These are phyloP conservation scores for Leonotis leonurus DNA, from an alignment of 257 asterid species.

Conservation along the genomic window DNA sequence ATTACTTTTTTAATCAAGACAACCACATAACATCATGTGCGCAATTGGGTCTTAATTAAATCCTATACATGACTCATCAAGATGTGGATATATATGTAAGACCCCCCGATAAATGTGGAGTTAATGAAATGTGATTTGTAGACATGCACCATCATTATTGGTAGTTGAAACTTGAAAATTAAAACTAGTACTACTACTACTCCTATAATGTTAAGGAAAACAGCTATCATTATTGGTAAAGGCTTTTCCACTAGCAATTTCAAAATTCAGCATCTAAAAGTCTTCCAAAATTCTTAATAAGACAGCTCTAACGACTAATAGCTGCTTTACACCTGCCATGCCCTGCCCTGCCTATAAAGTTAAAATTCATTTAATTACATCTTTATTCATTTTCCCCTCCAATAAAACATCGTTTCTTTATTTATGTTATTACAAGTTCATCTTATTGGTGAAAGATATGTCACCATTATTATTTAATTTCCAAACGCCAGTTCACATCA, in stretches of 20 bases:
- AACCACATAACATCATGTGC: constrained; percentile 22
- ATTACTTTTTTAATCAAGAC: background rate
- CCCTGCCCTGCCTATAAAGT: constrained; percentile 25
- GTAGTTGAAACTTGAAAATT: constrained; percentile 18
- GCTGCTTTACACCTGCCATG: constrained; percentile 23
- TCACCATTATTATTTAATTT: constrained; percentile 12
- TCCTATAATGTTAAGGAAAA: too few species aligned
- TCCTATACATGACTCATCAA: constrained; percentile 10
- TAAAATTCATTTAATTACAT: background rate
- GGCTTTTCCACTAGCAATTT: constrained; percentile 19
- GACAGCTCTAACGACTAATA: constrained; percentile 5
- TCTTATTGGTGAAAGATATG: constrained; percentile 23
- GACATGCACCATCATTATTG: constrained; percentile 4
- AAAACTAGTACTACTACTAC: too few species aligned
- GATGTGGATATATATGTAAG: background rate
- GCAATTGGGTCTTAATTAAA: background rate
- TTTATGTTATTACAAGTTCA: constrained; percentile 11
- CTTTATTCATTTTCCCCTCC: background rate
- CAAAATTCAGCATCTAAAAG: constrained; percentile 28
- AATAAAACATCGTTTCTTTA: background rate
- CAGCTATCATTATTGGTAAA: too few species aligned
- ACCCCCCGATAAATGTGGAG: constrained; percentile 34
- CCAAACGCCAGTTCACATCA: constrained; percentile 54
- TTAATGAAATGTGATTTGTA: background rate
- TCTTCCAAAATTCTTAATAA: constrained; percentile 12